Conservation (phyloP, 331 rosid genomes). For the Pyracantha coccinea region DNA sequence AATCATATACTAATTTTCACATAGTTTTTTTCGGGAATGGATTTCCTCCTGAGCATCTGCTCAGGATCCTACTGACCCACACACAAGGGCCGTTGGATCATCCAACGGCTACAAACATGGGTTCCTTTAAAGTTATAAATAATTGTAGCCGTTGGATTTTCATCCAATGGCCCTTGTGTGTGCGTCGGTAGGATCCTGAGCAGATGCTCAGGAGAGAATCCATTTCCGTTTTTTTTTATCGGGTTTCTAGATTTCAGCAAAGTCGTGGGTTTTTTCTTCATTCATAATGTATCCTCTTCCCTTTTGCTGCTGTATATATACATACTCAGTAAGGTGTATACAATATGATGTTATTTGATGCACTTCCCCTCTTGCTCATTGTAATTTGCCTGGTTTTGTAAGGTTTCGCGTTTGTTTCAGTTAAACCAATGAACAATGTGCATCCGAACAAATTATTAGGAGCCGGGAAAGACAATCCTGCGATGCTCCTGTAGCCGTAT, state of each 20-base stretch:
- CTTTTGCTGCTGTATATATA: background rate
- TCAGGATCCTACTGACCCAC: no score
- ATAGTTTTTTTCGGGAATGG: no score
- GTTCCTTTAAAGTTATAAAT: no score
- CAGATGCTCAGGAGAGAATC: no score
- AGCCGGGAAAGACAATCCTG: no score
- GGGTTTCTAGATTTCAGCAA: background rate
- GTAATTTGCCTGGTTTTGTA: background rate
- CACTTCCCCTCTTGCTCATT: background rate
- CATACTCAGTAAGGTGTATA: background rate
- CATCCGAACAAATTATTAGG: background rate
- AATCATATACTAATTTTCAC: background rate
- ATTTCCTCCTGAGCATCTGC: no score
- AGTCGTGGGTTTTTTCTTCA: slow-evolving; percentile 13
- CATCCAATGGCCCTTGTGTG: no score
- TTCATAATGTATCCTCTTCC: slow-evolving; percentile 16
- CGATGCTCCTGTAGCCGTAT: background rate
- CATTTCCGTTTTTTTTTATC: background rate
- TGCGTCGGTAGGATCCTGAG: no score
- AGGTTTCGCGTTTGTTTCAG: background rate
- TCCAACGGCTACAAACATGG: no score
- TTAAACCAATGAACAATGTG: background rate
- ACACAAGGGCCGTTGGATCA: no score
- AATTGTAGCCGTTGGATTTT: no score
- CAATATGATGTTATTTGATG: background rate